Percentiles rank a stretch among this genome's conserved stretches.
Evolutionary conservation across 2,329 filamentous ascomycete species (phyloP).

Genomic region (Diaporthe destruens): DNA sequence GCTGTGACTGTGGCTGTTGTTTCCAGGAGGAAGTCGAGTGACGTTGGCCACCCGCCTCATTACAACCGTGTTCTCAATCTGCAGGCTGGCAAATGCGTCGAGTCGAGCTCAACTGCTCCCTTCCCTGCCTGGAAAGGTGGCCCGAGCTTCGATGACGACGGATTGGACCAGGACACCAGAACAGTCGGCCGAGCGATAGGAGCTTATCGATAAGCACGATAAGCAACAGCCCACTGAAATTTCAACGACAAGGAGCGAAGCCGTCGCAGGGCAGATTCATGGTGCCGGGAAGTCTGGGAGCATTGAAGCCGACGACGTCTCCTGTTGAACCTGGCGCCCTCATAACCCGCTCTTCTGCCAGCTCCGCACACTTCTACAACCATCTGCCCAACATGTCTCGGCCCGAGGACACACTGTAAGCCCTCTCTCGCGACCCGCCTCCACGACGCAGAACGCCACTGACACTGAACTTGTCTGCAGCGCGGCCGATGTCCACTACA

Average conservation of each 20-base stretch:
- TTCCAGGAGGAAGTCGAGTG: constrained; percentile 27
- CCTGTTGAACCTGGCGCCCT: not conserved
- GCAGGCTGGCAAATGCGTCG: constrained; percentile 38
- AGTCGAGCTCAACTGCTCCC: constrained; percentile 37
- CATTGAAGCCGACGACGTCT: not conserved
- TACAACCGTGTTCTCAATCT: constrained; percentile 37
- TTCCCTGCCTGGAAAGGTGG: constrained; percentile 13
- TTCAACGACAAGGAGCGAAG: constrained; percentile 18
- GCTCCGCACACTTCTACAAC: not conserved
- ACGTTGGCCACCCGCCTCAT: constrained; percentile 20
- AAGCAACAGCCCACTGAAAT: constrained; percentile 39
- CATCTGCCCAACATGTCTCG: constrained; percentile 81
- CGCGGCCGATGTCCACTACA: constrained; percentile 96
- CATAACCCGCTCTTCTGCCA: constrained; percentile 35
- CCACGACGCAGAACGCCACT: constrained; percentile 39
- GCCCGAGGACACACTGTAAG: constrained; percentile 92
- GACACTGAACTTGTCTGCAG: constrained; percentile 58
- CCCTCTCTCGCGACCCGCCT: constrained; percentile 42
- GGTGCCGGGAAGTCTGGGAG: not conserved
- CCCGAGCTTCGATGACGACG: constrained; percentile 30
- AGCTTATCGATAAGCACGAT: constrained; percentile 24
- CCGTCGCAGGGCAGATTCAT: not conserved
- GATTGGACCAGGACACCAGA: not conserved
- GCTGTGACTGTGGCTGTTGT: not conserved
- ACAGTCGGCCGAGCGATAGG: constrained; percentile 20